These are phyloP conservation scores for Stachybotrys chartarum DNA, from an alignment of 2,329 filamentous ascomycete species.

Conservation along the genomic window DNA sequence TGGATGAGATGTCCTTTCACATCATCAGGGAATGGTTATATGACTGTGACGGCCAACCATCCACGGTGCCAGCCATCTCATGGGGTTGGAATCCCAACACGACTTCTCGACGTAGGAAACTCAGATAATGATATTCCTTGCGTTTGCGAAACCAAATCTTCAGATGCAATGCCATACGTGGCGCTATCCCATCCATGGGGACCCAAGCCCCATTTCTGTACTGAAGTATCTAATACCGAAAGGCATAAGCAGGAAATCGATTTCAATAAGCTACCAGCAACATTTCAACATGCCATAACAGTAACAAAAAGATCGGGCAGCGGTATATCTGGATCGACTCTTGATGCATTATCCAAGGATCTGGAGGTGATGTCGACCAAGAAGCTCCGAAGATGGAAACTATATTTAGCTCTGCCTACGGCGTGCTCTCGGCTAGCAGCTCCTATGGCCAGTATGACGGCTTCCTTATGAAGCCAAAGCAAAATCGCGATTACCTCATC, in stretches of 20 bases:
- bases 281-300: neutral
- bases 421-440: neutral
- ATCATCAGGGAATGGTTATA: slow-evolving; percentile 5
- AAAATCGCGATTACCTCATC: neutral
- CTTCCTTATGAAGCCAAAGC: neutral
- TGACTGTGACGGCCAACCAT: slow-evolving; percentile 7
- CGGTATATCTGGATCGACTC: slow-evolving; percentile 1
- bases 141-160: neutral
- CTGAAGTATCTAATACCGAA: neutral
- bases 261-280: neutral
- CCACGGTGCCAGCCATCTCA: neutral
- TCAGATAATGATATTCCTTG: too few species aligned
- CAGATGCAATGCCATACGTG: neutral
- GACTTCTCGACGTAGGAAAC: neutral
- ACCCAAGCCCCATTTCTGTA: neutral
- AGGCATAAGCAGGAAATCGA: neutral
- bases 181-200: neutral
- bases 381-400: neutral
- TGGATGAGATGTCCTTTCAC: neutral
- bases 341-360: neutral
- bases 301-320: neutral
- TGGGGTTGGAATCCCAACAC: neutral
- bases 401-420: neutral
- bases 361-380: neutral
- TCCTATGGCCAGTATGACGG: neutral